These are phyloP conservation scores for Begonia loranthoides DNA, from an alignment of 306 rosid genomes.

Conservation along the genomic window DNA sequence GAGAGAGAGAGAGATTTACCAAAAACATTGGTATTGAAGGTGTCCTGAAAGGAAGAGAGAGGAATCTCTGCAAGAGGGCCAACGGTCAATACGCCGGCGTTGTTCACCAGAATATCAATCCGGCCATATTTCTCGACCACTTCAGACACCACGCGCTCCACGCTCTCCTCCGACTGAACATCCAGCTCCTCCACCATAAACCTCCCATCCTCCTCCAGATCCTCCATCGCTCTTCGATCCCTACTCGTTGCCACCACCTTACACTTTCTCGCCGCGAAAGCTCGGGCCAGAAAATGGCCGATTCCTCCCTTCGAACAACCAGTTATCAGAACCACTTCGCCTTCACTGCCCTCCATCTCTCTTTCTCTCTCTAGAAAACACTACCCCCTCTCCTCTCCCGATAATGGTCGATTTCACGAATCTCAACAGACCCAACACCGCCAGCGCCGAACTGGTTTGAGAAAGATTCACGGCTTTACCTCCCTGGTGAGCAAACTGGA, in stretches of 20 bases:
- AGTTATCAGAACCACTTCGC: constrained; percentile 49
- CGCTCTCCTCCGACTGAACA: constrained; percentile 65
- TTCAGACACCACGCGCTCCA: constrained; percentile 18
- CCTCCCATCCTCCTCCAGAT: constrained; percentile 34
- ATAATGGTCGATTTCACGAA: not conserved
- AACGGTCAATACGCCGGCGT: constrained; percentile 67
- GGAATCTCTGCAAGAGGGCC: constrained; percentile 77
- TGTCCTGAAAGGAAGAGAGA: constrained; percentile 32
- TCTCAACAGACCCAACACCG: too few relatives aligned
- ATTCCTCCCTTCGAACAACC: constrained; percentile 65
- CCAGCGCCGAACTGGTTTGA: too few relatives aligned
- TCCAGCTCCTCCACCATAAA: constrained; percentile 53
- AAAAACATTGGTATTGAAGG: constrained; percentile 61
- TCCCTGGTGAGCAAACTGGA: too few relatives aligned
- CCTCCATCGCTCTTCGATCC: constrained; percentile 37
- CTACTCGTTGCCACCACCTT: constrained; percentile 67
- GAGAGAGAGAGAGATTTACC: too few relatives aligned
- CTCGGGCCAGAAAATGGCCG: constrained; percentile 61
- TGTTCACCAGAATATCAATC: constrained; percentile 64
- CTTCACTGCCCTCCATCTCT: constrained; percentile 19
- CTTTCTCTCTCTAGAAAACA: not conserved
- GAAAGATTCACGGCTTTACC: too few relatives aligned
- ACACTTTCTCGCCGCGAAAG: constrained; percentile 51
- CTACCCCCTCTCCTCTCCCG: not conserved
- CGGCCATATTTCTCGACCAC: constrained; percentile 43